Evolutionary conservation across 2,329 filamentous ascomycete genomes (phyloP).

Genomic region (Colletotrichum sp.): DNA sequence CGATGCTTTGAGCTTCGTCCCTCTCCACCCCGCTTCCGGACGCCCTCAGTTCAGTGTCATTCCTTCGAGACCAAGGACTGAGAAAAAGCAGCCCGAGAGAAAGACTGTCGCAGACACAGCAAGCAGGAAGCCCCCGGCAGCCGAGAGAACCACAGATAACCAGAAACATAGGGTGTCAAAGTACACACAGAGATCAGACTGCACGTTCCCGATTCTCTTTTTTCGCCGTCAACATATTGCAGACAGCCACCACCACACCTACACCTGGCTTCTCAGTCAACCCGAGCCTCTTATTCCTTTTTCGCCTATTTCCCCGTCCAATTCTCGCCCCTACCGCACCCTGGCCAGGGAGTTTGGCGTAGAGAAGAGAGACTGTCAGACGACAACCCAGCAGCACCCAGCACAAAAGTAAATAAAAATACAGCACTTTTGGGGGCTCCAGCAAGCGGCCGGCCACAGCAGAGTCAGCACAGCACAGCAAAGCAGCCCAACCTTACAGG

Average conservation of each 20-base stretch:
- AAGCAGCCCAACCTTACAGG: background rate
- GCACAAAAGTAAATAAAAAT: background rate
- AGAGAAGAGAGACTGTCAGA: background rate
- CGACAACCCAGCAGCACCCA: slow-evolving; percentile 5
- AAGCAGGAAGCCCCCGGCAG: background rate
- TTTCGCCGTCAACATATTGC: background rate
- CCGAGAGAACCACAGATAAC: background rate
- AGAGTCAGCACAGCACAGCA: slow-evolving; percentile 1
- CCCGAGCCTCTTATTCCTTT: background rate
- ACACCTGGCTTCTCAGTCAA: background rate
- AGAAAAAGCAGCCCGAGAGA: background rate
- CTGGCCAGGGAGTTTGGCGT: background rate
- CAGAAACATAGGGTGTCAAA: background rate
- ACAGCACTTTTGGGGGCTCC: background rate
- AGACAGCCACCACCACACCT: background rate
- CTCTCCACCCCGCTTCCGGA: slow-evolving; percentile 20
- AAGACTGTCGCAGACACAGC: background rate
- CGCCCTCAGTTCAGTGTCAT: background rate
- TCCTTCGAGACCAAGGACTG: background rate
- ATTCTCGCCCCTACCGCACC: background rate
- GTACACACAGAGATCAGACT: background rate
- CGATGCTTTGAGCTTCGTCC: slow-evolving; percentile 18
- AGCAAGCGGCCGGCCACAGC: slow-evolving; percentile 2
- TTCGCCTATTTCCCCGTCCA: background rate
- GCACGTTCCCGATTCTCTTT: background rate